Evolutionary conservation across 2,329 filamentous ascomycete genomes (phyloP).

Genomic region (Thielaviopsis populi): DNA sequence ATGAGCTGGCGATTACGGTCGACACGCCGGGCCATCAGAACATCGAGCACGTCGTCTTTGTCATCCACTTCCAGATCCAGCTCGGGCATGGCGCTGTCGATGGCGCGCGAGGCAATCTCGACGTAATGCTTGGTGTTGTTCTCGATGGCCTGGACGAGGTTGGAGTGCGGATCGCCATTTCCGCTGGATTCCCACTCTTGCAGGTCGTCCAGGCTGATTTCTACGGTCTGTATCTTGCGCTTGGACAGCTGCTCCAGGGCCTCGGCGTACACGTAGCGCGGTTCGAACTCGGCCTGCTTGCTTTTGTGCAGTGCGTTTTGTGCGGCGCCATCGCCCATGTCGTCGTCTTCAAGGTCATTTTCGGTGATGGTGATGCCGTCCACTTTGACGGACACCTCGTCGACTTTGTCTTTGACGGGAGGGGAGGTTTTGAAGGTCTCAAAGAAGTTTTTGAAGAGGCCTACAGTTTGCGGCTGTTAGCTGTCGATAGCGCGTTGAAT

Average conservation of each 20-base stretch:
- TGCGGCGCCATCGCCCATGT: constrained; percentile 68
- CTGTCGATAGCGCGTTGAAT: constrained; percentile 21
- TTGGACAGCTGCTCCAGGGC: constrained; percentile 79
- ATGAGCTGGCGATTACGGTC: constrained; percentile 67
- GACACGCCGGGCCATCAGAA: constrained; percentile 84
- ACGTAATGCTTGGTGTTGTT: constrained; percentile 90
- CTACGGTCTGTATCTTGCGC: constrained; percentile 57
- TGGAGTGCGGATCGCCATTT: constrained; percentile 49
- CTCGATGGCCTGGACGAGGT: constrained; percentile 72
- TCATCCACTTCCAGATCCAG: constrained; percentile 66
- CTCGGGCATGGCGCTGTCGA: constrained; percentile 72
- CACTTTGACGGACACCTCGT: constrained; percentile 64
- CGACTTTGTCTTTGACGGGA: constrained; percentile 25
- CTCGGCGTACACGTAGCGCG: constrained; percentile 75
- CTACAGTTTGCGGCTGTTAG: constrained; percentile 29
- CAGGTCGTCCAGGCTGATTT: constrained; percentile 82
- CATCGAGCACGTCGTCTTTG: constrained; percentile 94
- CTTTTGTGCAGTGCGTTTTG: constrained; percentile 31
- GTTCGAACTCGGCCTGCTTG: constrained; percentile 35
- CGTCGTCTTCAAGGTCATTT: constrained; percentile 75
- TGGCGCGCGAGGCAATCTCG: constrained; percentile 74
- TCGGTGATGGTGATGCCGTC: constrained; percentile 75
- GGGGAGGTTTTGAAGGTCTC: constrained; percentile 70
- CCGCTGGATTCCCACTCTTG: constrained; percentile 61
- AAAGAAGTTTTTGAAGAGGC: constrained; percentile 76